Evolutionary conservation across 495 filamentous ascomycete species (phyloP).

Genomic region (Friedmanniomyces simplex): DNA sequence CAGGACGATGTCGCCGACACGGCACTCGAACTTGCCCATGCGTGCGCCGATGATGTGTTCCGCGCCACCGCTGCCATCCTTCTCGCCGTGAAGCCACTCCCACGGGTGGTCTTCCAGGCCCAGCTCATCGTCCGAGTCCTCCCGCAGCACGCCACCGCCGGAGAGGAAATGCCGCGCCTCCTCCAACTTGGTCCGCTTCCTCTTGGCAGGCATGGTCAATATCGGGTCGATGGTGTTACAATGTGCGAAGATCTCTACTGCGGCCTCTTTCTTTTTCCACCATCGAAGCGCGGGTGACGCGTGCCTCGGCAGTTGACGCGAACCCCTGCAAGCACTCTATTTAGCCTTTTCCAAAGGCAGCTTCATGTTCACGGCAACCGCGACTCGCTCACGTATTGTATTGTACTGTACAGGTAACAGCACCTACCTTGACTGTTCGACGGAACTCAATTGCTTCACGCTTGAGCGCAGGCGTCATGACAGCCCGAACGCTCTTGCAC

Average conservation of each 20-base stretch:
- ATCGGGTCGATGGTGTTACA: too few species aligned
- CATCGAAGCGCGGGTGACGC: background rate
- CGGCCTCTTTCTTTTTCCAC: too few species aligned
- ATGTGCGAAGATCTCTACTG: too few species aligned
- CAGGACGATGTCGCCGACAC: slow-evolving; percentile 69
- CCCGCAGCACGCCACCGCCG: slow-evolving; percentile 56
- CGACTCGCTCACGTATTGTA: too few species aligned
- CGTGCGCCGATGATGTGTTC: slow-evolving; percentile 60
- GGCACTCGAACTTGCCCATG: slow-evolving; percentile 76
- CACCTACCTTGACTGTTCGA: too few species aligned
- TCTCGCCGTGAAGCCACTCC: slow-evolving; percentile 74
- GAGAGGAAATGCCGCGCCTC: slow-evolving; percentile 52
- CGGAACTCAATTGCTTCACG: too few species aligned
- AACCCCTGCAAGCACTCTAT: background rate
- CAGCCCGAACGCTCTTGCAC: too few species aligned
- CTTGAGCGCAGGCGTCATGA: too few species aligned
- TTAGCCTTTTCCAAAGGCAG: background rate
- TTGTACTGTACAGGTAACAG: too few species aligned
- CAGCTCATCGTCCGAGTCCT: slow-evolving; percentile 88
- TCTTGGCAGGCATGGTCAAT: slow-evolving; percentile 19
- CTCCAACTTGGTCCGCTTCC: slow-evolving; percentile 24
- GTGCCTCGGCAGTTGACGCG: background rate
- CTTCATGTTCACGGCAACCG: background rate
- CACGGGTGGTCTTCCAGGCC: slow-evolving; percentile 77
- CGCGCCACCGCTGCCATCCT: slow-evolving; percentile 8